Evolutionary conservation across 1,284 basidiomycete genomes (phyloP).

Genomic region (Cryptococcus sp.): DNA sequence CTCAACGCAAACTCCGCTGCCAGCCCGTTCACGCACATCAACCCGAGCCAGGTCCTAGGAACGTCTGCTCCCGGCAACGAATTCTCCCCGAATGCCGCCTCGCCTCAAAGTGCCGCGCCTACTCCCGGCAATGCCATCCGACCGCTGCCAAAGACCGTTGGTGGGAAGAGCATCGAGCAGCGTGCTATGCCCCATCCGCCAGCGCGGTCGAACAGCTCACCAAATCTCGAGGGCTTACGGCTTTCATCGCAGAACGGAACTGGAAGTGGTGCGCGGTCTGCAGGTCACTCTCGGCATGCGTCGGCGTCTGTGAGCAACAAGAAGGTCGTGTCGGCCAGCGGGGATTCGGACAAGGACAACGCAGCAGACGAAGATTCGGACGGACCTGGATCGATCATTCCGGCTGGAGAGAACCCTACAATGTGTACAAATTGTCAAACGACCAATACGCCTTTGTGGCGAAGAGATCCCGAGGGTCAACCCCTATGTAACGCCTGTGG

Average conservation of each 20-base stretch:
- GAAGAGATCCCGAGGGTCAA: conserved; percentile 91
- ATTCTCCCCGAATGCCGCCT: conserved; percentile 25
- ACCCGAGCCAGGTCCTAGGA: conserved; percentile 79
- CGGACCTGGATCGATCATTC: conserved; percentile 31
- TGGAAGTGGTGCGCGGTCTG: neutral
- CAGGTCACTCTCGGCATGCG: conserved; percentile 20
- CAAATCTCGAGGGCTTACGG: conserved; percentile 46
- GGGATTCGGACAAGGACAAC: conserved; percentile 1
- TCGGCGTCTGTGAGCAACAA: conserved; percentile 14
- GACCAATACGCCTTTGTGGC: conserved; percentile 92
- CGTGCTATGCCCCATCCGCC: conserved; percentile 25
- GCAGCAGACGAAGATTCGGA: conserved; percentile 10
- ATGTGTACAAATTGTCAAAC: conserved; percentile 93
- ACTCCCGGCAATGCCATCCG: conserved; percentile 25
- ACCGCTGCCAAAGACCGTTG: conserved; percentile 39
- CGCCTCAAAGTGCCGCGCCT: conserved; percentile 23
- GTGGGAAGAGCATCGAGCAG: conserved; percentile 32
- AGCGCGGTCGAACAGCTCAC: conserved; percentile 47
- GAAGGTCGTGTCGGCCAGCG: neutral
- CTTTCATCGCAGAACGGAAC: conserved; percentile 9
- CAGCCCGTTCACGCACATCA: conserved; percentile 74
- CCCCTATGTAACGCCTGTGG: conserved; percentile 89
- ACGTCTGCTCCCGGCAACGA: conserved; percentile 14
- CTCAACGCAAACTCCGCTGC: conserved; percentile 45
- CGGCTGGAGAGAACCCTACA: conserved; percentile 67